A percentile compares a stretch with the other conserved stretches of the same genome.
These are phyloP conservation scores for Pinus tabuliformis DNA, from an alignment of 75 land plant genomes.

Conservation along the genomic window DNA sequence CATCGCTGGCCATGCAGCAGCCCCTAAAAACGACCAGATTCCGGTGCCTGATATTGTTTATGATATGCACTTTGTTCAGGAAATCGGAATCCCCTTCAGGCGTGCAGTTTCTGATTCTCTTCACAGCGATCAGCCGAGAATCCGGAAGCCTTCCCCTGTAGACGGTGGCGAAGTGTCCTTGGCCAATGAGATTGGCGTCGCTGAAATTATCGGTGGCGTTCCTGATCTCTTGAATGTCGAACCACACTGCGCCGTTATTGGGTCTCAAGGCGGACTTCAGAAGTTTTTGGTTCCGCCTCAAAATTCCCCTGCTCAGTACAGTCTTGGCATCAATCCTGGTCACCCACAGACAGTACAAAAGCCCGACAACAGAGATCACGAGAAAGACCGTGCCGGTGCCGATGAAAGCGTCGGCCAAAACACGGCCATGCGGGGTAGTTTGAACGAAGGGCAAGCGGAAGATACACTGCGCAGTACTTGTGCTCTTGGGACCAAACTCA, in stretches of 20 bases:
- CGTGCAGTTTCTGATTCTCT: too few species aligned
- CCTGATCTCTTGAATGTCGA: constrained; percentile 18
- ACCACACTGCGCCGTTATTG: constrained; percentile 13
- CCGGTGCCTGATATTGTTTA: too few species aligned
- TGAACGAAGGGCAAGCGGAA: constrained; percentile 16
- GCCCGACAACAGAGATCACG: constrained; percentile 4
- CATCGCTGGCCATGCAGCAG: too few species aligned
- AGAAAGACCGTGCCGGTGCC: constrained; percentile 17
- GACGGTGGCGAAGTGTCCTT: constrained; percentile 31
- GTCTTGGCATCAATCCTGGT: background rate
- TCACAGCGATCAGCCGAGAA: constrained; percentile 26
- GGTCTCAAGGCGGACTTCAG: background rate
- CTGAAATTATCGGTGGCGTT: constrained; percentile 36
- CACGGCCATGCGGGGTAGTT: background rate
- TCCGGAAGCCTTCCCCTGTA: constrained; percentile 34
- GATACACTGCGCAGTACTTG: constrained; percentile 36
- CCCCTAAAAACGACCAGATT: constrained; percentile 44
- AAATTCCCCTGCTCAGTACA: constrained; percentile 6
- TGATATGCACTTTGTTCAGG: too few species aligned
- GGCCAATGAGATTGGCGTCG: constrained; percentile 25
- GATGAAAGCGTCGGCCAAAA: constrained; percentile 9
- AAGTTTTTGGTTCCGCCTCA: constrained; percentile 11
- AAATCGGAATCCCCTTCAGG: too few species aligned
- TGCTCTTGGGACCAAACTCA: constrained; percentile 32
- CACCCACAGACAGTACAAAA: constrained; percentile 7